phyloP scores from a whole-genome alignment of 768 basidiomycete genomes.

The Coprinopsis marcescibilis region DNA sequence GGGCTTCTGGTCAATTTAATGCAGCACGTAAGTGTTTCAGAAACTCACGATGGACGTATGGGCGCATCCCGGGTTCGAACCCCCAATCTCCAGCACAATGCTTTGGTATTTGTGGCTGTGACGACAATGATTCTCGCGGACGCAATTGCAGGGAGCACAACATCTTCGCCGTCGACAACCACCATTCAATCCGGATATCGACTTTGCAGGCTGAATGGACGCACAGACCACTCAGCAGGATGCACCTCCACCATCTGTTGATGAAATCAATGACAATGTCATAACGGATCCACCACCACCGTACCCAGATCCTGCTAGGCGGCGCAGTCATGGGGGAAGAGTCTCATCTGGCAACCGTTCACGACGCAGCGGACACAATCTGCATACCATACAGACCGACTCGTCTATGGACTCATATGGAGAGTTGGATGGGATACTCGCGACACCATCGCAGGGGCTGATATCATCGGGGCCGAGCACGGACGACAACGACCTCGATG shows the following conservation, averaged over 20 bases:
- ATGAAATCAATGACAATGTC: constrained; percentile 8
- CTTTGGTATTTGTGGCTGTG: too few species aligned
- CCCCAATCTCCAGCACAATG: too few species aligned
- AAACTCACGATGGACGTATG: too few species aligned
- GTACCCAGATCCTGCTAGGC: constrained; percentile 43
- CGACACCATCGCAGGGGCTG: not conserved
- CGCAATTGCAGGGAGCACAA: too few species aligned
- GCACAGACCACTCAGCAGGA: too few species aligned
- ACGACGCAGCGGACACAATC: constrained; percentile 13
- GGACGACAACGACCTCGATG: constrained; percentile 26
- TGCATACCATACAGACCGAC: constrained; percentile 17
- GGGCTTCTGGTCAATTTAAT: too few species aligned
- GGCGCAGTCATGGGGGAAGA: constrained; percentile 33
- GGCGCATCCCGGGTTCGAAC: too few species aligned
- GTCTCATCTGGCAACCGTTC: constrained; percentile 26
- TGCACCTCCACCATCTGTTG: constrained; percentile 6
- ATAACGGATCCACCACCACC: constrained; percentile 63
- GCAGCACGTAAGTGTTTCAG: too few species aligned
- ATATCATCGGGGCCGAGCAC: constrained; percentile 14
- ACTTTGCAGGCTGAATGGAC: too few species aligned
- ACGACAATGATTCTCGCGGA: too few species aligned
- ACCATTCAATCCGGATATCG: too few species aligned
- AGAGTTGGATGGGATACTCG: constrained; percentile 10
- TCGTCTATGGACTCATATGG: constrained; percentile 12
- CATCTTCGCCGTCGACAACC: too few species aligned